A percentile compares a stretch with the other conserved stretches of the same genome.
Conservation (phyloP, 495 filamentous ascomycete genomes). For the Podospora didyma region DNA sequence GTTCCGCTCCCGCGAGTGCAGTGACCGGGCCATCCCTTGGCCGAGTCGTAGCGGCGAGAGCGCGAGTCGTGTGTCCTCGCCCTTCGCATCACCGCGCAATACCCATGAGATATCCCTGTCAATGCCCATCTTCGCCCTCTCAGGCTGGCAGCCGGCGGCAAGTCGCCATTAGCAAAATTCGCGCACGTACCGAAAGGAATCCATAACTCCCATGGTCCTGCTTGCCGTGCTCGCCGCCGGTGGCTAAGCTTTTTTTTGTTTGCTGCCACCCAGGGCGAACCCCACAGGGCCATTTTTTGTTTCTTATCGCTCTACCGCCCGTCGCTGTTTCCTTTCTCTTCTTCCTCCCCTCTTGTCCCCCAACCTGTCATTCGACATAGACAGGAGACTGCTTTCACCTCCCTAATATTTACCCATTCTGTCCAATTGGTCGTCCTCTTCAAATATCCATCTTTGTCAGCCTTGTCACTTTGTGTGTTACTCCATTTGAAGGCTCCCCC, state of each 20-base stretch:
- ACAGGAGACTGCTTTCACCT: conserved; percentile 19
- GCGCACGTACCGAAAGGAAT: conserved; percentile 12
- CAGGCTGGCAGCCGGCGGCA: not conserved
- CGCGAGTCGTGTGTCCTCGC: not conserved
- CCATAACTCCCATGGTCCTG: too few species aligned
- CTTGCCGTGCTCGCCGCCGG: conserved; percentile 7
- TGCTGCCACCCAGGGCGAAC: not conserved
- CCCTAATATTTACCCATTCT: conserved; percentile 5
- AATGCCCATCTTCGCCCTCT: not conserved
- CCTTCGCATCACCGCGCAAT: conserved; percentile 4
- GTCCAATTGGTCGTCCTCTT: conserved; percentile 14
- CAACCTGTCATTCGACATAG: conserved; percentile 24
- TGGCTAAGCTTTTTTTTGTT: conserved; percentile 24
- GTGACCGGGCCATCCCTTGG: too few species aligned
- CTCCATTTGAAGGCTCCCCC: too few species aligned
- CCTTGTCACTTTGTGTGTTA: conserved; percentile 24
- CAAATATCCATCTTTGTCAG: conserved; percentile 3
- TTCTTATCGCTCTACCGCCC: conserved; percentile 12
- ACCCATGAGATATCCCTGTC: conserved; percentile 7
- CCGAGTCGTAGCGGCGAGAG: not conserved
- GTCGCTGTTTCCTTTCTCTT: conserved; percentile 7
- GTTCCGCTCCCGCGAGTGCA: too few species aligned
- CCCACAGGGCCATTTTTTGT: conserved; percentile 27
- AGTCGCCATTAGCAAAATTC: conserved; percentile 15
- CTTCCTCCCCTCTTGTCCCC: conserved; percentile 21